A percentile compares a stretch with the other conserved stretches of the same genome.
Evolutionary conservation across 768 basidiomycete species (phyloP).

Genomic region (Kwoniella heveanensis): DNA sequence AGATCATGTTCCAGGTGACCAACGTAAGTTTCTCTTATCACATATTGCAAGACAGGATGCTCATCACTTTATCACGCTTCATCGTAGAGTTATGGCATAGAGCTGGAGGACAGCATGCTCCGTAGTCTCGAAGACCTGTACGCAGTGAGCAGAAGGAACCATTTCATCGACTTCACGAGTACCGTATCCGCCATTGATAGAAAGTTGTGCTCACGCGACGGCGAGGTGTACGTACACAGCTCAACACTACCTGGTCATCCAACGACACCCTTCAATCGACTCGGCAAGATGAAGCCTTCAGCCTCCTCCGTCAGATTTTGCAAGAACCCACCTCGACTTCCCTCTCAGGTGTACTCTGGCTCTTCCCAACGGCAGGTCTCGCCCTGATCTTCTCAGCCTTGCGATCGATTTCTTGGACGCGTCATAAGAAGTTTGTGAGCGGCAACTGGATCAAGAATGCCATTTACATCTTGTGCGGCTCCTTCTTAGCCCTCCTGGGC

Average conservation of each 20-base stretch:
- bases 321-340: slow-evolving; percentile 28
- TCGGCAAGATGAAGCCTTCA: slow-evolving; percentile 13
- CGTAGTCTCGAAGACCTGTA: slow-evolving; percentile 26
- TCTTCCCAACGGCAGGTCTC: slow-evolving; percentile 42
- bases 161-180: too few relatives aligned
- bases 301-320: slow-evolving; percentile 25
- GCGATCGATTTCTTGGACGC: slow-evolving; percentile 22
- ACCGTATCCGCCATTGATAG: too few relatives aligned
- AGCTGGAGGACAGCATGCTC: slow-evolving; percentile 25
- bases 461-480: slow-evolving; percentile 21
- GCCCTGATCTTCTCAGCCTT: slow-evolving; percentile 7
- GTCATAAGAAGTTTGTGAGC: background rate
- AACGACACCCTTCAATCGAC: slow-evolving; percentile 7
- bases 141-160: slow-evolving; percentile 10
- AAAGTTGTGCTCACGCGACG: too few relatives aligned
- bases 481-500: slow-evolving; percentile 28
- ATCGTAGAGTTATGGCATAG: slow-evolving; percentile 42
- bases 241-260: slow-evolving; percentile 27
- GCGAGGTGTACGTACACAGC: too few relatives aligned
- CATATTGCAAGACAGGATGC: too few relatives aligned
- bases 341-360: slow-evolving; percentile 42
- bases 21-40: too few relatives aligned
- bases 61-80: background rate
- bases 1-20: slow-evolving; percentile 29
- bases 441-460: slow-evolving; percentile 9